Conservation (phyloP, 2,329 filamentous ascomycete species). For the Aspergillus pseudonomiae region DNA sequence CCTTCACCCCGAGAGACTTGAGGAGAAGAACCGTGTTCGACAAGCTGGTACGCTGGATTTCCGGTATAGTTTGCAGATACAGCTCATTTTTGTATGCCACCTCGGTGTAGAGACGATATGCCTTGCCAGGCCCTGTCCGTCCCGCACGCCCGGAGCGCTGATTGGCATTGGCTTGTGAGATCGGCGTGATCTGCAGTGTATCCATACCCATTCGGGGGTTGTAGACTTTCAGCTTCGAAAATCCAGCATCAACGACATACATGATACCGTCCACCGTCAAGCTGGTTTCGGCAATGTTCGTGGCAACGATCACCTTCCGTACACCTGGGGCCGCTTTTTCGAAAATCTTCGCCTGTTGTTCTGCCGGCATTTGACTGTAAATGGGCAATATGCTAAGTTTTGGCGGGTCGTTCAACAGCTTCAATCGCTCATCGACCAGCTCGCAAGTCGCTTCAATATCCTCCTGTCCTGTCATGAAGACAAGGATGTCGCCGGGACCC, state of each 20-base stretch:
- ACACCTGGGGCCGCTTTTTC: constrained; percentile 87
- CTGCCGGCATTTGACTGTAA: constrained; percentile 99
- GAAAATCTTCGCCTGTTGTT: constrained; percentile 97
- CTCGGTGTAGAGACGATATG: constrained; percentile 92
- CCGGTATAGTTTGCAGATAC: constrained; percentile 94
- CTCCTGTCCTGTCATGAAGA: constrained; percentile 99
- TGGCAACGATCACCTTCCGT: constrained; percentile 95
- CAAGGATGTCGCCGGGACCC: constrained; percentile 87
- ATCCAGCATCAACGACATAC: constrained; percentile 96
- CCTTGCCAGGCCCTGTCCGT: constrained; percentile 91
- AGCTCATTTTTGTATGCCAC: constrained; percentile 94
- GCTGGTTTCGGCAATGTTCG: constrained; percentile 97
- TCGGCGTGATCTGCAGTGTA: constrained; percentile 94
- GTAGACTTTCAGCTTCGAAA: constrained; percentile 97
- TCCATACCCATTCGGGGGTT: constrained; percentile 99
- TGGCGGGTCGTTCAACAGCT: constrained; percentile 88
- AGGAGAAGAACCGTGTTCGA: constrained; percentile 92
- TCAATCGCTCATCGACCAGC: constrained; percentile 81
- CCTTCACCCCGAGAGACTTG: constrained; percentile 91
- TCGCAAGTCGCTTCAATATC: constrained; percentile 98
- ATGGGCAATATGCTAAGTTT: constrained; percentile 94
- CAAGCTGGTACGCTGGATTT: constrained; percentile 95
- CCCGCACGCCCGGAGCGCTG: constrained; percentile 93
- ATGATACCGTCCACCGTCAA: constrained; percentile 98
- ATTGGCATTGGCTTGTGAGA: constrained; percentile 93